phyloP scores from a whole-genome alignment of 108 stramenopile species.

The Fragilariopsis cylindrus region DNA sequence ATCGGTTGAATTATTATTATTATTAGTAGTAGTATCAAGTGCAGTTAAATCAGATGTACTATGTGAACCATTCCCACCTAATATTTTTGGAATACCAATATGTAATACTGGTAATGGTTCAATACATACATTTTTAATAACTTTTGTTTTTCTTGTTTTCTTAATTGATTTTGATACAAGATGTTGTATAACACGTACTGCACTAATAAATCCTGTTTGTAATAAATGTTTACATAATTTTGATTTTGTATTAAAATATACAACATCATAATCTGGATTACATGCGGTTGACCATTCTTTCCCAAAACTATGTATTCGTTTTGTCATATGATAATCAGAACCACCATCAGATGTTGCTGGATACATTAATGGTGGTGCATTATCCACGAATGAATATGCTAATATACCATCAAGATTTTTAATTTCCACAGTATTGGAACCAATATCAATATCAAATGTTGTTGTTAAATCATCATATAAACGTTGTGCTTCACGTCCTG shows the following conservation, averaged over 20 bases:
- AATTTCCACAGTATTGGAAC: background rate
- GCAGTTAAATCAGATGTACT: no score
- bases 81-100: no score
- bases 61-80: no score
- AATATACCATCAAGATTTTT: constrained; percentile 8
- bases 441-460: constrained; percentile 1
- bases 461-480: constrained; percentile 2
- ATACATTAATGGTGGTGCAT: constrained; percentile 8
- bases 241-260: background rate
- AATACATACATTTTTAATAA: background rate
- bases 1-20: no score
- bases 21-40: no score
- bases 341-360: background rate
- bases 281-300: constrained; percentile 5
- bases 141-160: background rate
- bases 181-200: background rate
- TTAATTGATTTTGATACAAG: background rate
- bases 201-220: background rate
- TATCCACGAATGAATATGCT: constrained; percentile 14
- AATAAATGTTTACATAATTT: background rate
- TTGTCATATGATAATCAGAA: constrained; percentile 1
- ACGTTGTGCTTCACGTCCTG: constrained; percentile 46
- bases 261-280: background rate
- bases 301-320: constrained; percentile 5
- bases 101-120: background rate